Conservation (phyloP, 805 yeast species). For the Tetrapisispora phaffii region DNA sequence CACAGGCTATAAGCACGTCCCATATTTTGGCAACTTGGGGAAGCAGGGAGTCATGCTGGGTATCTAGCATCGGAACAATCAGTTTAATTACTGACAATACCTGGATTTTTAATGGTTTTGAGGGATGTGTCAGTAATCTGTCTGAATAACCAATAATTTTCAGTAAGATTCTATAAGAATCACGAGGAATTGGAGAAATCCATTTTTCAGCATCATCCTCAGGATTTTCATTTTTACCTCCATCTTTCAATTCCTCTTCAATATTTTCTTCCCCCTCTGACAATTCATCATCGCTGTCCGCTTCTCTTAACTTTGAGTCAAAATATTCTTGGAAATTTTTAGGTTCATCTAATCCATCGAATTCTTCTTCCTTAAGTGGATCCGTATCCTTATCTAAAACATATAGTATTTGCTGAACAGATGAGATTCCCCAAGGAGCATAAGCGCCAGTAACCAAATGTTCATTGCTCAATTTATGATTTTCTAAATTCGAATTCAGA, state of each 20-base stretch:
- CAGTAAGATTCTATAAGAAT: constrained; percentile 48
- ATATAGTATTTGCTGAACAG: constrained; percentile 35
- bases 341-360: constrained; percentile 23
- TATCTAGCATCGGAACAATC: constrained; percentile 44
- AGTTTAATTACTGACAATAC: constrained; percentile 41
- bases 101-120: constrained; percentile 45
- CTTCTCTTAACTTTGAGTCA: constrained; percentile 27
- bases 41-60: constrained; percentile 28
- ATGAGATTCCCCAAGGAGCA: constrained; percentile 54
- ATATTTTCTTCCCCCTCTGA: constrained; percentile 13
- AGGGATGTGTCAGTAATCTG: constrained; percentile 56
- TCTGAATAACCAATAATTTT: constrained; percentile 63
- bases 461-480: constrained; percentile 10
- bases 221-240: constrained; percentile 2
- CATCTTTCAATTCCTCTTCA: constrained; percentile 15
- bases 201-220: constrained; percentile 37
- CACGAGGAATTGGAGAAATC: constrained; percentile 57
- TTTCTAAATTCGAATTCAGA: constrained; percentile 21
- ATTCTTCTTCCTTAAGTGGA: constrained; percentile 14
- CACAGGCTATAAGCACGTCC: constrained; percentile 18
- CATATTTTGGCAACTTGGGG: constrained; percentile 28
- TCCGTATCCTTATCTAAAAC: constrained; percentile 30
- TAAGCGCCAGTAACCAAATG: constrained; percentile 23
- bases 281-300: constrained; percentile 30
- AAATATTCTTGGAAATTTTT: constrained; percentile 29